Evolutionary conservation across 2,329 filamentous ascomycete species (phyloP), one percentile per base, ranked within the genome.

Genomic region (Xylaria hypoxylon): DNA sequence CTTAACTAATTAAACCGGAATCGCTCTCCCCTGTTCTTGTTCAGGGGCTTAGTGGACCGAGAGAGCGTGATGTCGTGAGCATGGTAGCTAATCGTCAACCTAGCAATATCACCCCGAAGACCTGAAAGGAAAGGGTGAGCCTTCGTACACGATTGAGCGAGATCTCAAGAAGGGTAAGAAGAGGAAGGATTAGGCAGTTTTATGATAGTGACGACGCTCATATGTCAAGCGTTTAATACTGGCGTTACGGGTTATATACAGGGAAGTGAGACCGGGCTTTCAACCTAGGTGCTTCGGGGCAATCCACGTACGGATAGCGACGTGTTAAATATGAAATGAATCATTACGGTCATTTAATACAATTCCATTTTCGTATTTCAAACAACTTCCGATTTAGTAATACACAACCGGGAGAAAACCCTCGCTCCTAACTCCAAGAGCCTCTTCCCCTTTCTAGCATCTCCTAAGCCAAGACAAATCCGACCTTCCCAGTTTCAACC

Each of bases 111-210:
- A 88, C 62, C 89, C 90, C 5, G 87, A 91, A 50, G 93, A 96
- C 74, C 84, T 92, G 69, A 94, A 95, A 78, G 93, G 92, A 74
- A 93, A 96, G 79, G 91, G 91, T 50, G 92, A 95, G 76, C 91
- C 92, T 2, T 88, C 87, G 2, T 96, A 87, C 79, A 87, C 88
- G 7, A 84, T 91, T 38, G 92, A 95, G 73, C 87, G 87, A 68
- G 86, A 87, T 1, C 79, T 89, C 24, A 92, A 91, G 77, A 85
- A 86, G 19, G 63, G 28, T 84, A 87, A 75, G 87, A 86, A 74
- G 86, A 85, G 72, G 3, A 59, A 62, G 56, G 53, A 63, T 50
- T 65, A 66, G 15, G 50, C 11, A 28, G n/a, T 47, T 17, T n/a
- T 33, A 51, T 45, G 24, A 13, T 48, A 33, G 22, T 33, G 28